Percentiles rank a stretch among this genome's conserved stretches.
Conservation (phyloP, 768 basidiomycete genomes). For the Tubosaeta sp. region DNA sequence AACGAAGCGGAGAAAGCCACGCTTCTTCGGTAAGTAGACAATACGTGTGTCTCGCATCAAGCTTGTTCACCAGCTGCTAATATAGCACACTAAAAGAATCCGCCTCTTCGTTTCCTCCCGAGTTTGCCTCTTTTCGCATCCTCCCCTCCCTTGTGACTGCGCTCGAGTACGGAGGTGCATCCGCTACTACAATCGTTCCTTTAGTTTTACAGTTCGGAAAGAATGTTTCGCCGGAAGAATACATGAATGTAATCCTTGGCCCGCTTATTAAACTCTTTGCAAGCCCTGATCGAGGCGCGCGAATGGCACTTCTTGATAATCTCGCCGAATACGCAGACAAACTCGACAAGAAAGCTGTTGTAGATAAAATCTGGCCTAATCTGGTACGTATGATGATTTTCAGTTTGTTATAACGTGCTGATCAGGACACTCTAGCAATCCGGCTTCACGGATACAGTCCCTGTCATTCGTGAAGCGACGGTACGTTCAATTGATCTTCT, state of each 20-base stretch:
- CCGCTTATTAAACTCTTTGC: slow-evolving; percentile 83
- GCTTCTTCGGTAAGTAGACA: slow-evolving; percentile 59
- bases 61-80: background rate
- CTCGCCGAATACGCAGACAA: slow-evolving; percentile 81
- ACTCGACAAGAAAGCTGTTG: slow-evolving; percentile 79
- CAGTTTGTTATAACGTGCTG: background rate
- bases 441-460: slow-evolving; percentile 92
- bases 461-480: slow-evolving; percentile 92
- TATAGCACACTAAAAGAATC: slow-evolving; percentile 75
- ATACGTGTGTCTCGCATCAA: background rate
- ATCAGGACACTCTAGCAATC: slow-evolving; percentile 60
- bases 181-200: slow-evolving; percentile 75
- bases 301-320: slow-evolving; percentile 91
- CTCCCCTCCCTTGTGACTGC: slow-evolving; percentile 80
- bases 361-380: slow-evolving; percentile 90
- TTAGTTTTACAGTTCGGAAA: slow-evolving; percentile 79
- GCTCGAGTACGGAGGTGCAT: slow-evolving; percentile 73
- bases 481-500: slow-evolving; percentile 82
- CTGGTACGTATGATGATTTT: slow-evolving; percentile 46
- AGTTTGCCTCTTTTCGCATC: slow-evolving; percentile 82
- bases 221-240: slow-evolving; percentile 66
- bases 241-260: slow-evolving; percentile 59
- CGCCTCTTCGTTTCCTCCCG: slow-evolving; percentile 73
- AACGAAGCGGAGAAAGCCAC: slow-evolving; percentile 75
- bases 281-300: slow-evolving; percentile 87